A percentile compares a stretch with the other conserved stretches of the same genome.
phyloP scores from a whole-genome alignment of 2,329 filamentous ascomycete species.

The Alternaria triticina region DNA sequence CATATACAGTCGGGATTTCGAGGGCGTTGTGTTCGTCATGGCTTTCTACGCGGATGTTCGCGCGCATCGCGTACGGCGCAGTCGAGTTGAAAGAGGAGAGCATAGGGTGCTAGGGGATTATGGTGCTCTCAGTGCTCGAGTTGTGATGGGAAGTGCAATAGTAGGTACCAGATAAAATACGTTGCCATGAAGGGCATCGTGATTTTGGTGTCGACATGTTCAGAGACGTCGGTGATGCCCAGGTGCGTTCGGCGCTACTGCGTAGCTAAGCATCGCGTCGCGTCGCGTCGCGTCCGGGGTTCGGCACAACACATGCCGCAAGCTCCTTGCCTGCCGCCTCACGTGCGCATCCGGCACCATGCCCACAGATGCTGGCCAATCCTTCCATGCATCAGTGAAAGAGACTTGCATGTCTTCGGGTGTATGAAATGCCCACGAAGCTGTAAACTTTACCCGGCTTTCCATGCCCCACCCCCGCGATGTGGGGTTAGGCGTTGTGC shows the following conservation, averaged over 20 bases:
- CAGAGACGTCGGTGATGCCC: background rate
- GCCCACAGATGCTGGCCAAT: background rate
- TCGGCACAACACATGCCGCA: background rate
- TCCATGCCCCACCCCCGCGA: conserved; percentile 34
- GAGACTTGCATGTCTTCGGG: background rate
- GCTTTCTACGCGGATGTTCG: background rate
- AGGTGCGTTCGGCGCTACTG: background rate
- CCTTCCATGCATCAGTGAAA: background rate
- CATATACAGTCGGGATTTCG: background rate
- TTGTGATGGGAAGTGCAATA: background rate
- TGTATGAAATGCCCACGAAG: background rate
- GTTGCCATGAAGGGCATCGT: background rate
- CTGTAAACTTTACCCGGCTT: conserved; percentile 28
- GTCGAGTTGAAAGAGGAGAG: background rate
- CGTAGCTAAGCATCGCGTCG: background rate
- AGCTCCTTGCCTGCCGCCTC: background rate
- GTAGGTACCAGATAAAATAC: background rate
- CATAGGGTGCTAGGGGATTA: background rate
- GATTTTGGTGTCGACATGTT: background rate
- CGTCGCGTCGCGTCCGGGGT: background rate
- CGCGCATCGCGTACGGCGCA: background rate
- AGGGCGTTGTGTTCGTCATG: background rate
- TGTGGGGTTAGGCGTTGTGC: conserved; percentile 31
- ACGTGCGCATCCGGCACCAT: background rate
- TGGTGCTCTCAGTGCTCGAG: background rate